Evolutionary conservation across 345 rosid species (phyloP).

Genomic region (Zanthoxylum bungeanum): DNA sequence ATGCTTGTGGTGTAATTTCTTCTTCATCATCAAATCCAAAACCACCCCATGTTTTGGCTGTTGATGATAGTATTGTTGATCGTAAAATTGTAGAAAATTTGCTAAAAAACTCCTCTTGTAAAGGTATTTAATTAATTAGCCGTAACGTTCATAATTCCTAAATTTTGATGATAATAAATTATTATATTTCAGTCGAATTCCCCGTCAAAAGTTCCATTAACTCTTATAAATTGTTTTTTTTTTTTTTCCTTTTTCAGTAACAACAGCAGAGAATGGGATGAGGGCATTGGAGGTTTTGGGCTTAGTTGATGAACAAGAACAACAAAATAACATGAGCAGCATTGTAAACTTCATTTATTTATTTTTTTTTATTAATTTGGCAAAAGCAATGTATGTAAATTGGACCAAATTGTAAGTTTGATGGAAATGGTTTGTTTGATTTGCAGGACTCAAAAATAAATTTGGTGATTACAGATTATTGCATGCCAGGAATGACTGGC

Average conservation of each 20-base stretch:
- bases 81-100: constrained; percentile 63
- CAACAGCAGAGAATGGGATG: constrained; percentile 72
- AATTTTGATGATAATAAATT: no score
- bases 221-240: no score
- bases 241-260: constrained; percentile 60
- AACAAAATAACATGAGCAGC: constrained; percentile 10
- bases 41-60: constrained; percentile 71
- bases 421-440: not conserved
- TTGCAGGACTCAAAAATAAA: constrained; percentile 60
- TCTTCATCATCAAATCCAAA: constrained; percentile 27
- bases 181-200: no score
- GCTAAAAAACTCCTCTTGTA: constrained; percentile 68
- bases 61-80: constrained; percentile 76
- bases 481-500: constrained; percentile 97
- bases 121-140: constrained; percentile 47
- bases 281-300: constrained; percentile 76
- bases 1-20: not conserved
- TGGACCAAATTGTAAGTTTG: not conserved
- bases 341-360: constrained; percentile 12
- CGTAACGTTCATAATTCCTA: no score
- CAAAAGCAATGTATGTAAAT: not conserved
- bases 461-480: constrained; percentile 79
- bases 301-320: constrained; percentile 42
- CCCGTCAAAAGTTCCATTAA: no score
- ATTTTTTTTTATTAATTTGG: not conserved